Evolutionary conservation across 139 green algal genomes (phyloP).

Genomic region (Volvox africanus): DNA sequence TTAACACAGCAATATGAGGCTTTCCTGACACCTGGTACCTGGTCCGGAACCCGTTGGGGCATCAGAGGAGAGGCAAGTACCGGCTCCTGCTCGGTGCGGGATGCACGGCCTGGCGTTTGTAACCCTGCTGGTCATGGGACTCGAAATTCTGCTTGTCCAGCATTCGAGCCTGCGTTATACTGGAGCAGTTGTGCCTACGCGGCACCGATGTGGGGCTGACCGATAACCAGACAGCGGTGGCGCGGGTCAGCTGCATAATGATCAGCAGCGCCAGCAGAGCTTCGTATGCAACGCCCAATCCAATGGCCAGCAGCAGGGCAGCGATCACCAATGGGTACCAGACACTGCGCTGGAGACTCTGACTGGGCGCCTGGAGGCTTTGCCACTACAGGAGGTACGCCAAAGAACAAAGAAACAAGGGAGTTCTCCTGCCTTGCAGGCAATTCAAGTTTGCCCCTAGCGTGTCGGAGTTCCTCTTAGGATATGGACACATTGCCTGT

Average conservation of each 20-base stretch:
- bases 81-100: neutral
- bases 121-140: neutral
- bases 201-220: neutral
- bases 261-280: neutral
- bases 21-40: neutral
- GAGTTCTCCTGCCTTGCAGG: neutral
- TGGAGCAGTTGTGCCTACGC: neutral
- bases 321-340: neutral
- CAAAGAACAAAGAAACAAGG: neutral
- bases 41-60: neutral
- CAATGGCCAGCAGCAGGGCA: neutral
- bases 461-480: neutral
- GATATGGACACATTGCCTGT: neutral
- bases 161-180: neutral
- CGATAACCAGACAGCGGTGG: neutral
- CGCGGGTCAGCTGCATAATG: neutral
- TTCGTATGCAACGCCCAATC: neutral
- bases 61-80: too few relatives aligned
- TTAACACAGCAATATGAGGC: too few relatives aligned
- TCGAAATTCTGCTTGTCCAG: too few relatives aligned
- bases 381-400: neutral
- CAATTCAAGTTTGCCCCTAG: neutral
- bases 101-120: neutral
- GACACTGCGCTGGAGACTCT: neutral
- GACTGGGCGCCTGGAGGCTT: neutral